Evolutionary conservation across 2,329 filamentous ascomycete genomes (phyloP).

Genomic region (Epichloe typhina): DNA sequence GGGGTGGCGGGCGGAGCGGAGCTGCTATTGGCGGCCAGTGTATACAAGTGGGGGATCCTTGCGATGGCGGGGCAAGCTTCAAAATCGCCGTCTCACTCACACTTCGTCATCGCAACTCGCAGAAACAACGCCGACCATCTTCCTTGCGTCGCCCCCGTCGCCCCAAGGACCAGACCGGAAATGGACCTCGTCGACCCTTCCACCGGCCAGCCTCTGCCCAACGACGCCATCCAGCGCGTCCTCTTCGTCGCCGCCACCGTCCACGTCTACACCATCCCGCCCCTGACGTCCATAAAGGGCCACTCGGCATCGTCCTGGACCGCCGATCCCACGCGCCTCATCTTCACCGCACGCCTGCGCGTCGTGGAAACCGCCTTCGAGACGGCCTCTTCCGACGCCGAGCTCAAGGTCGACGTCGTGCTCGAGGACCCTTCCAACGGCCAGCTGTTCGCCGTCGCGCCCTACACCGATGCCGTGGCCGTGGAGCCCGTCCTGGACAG

Average conservation of each 20-base stretch:
- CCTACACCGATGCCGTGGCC: constrained; percentile 51
- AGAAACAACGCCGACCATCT: too few species aligned
- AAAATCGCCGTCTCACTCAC: too few species aligned
- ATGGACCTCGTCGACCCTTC: constrained; percentile 57
- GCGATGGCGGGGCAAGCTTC: too few species aligned
- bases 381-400: constrained; percentile 19
- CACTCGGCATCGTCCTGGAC: constrained; percentile 73
- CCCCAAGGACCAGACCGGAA: constrained; percentile 28
- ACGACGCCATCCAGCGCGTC: constrained; percentile 71
- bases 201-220: constrained; percentile 53
- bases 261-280: constrained; percentile 81
- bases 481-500: constrained; percentile 73
- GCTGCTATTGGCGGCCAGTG: too few species aligned
- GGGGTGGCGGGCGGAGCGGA: too few species aligned
- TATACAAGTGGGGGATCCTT: too few species aligned
- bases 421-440: constrained; percentile 64
- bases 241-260: constrained; percentile 64
- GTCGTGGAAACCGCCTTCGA: constrained; percentile 60
- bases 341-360: constrained; percentile 75
- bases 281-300: constrained; percentile 63
- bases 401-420: constrained; percentile 60
- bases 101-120: too few species aligned
- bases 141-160: too few species aligned
- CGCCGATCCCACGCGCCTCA: constrained; percentile 53
- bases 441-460: constrained; percentile 71